phyloP scores from a whole-genome alignment of 495 filamentous ascomycete genomes.

The Penicillium turbatum region DNA sequence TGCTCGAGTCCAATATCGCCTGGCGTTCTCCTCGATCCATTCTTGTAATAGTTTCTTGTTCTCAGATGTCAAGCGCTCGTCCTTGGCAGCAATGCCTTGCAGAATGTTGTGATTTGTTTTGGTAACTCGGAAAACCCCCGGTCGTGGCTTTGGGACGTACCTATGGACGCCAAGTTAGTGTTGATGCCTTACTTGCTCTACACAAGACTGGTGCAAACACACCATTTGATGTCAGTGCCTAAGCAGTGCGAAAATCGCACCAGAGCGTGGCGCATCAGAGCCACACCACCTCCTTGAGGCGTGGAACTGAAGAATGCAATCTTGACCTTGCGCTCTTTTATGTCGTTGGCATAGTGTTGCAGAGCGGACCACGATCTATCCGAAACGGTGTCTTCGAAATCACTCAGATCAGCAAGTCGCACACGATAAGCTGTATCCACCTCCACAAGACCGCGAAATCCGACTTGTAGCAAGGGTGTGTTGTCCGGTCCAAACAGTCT shows the following conservation, averaged over 20 bases:
- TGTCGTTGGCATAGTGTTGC: conserved; percentile 59
- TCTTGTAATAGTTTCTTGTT: conserved; percentile 58
- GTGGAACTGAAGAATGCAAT: conserved; percentile 85
- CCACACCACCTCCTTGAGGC: conserved; percentile 83
- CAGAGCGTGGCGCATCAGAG: conserved; percentile 83
- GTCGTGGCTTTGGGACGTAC: conserved; percentile 79
- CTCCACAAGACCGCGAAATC: conserved; percentile 68
- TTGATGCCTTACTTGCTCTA: not conserved
- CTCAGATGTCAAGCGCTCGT: conserved; percentile 56
- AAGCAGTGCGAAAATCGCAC: conserved; percentile 65
- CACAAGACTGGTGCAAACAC: conserved; percentile 23
- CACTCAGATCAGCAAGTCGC: conserved; percentile 54
- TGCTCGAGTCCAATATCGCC: conserved; percentile 67
- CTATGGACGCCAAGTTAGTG: conserved; percentile 21
- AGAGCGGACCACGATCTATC: conserved; percentile 63
- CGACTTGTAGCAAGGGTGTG: conserved; percentile 69
- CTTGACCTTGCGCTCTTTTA: conserved; percentile 63
- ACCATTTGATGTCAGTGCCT: conserved; percentile 74
- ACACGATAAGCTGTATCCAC: conserved; percentile 65
- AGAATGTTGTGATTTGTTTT: conserved; percentile 93
- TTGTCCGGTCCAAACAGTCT: conserved; percentile 76
- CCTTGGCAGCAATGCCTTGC: conserved; percentile 68
- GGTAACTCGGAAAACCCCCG: conserved; percentile 80
- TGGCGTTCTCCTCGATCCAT: conserved; percentile 76
- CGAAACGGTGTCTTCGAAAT: conserved; percentile 61